Evolutionary conservation across 805 yeast genomes (phyloP).

Genomic region (Scheffersomyces ergatensis): DNA sequence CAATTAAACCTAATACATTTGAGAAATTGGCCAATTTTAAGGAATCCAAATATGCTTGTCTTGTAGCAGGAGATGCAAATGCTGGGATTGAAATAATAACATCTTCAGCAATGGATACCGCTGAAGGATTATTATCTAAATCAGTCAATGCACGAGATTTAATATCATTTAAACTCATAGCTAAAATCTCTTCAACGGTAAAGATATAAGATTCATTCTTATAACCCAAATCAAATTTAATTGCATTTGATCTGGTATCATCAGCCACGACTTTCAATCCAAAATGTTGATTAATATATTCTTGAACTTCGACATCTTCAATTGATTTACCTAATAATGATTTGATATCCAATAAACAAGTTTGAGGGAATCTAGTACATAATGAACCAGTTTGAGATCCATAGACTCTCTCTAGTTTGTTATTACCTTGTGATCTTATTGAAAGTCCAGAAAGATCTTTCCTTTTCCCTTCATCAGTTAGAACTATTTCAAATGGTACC

Average conservation of each 20-base stretch:
- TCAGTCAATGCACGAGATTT: slow-evolving; percentile 60
- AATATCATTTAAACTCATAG: slow-evolving; percentile 75
- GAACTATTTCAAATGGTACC: slow-evolving; percentile 79
- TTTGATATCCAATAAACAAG: slow-evolving; percentile 67
- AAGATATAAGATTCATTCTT: slow-evolving; percentile 26
- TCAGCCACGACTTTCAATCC: slow-evolving; percentile 51
- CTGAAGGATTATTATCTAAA: slow-evolving; percentile 52
- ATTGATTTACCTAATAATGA: slow-evolving; percentile 63
- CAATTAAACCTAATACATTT: slow-evolving; percentile 65
- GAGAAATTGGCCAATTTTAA: slow-evolving; percentile 64
- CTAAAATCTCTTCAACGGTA: slow-evolving; percentile 73
- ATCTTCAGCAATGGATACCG: slow-evolving; percentile 53
- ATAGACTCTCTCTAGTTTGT: slow-evolving; percentile 64
- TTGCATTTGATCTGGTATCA: slow-evolving; percentile 41
- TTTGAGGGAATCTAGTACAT: slow-evolving; percentile 70
- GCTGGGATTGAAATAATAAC: slow-evolving; percentile 79
- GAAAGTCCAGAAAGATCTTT: slow-evolving; percentile 83
- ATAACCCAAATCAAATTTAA: slow-evolving; percentile 51
- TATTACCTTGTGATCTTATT: slow-evolving; percentile 39
- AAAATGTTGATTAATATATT: slow-evolving; percentile 55
- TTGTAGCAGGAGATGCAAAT: slow-evolving; percentile 59
- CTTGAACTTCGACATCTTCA: slow-evolving; percentile 44
- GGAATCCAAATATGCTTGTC: slow-evolving; percentile 70
- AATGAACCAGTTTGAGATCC: slow-evolving; percentile 74
- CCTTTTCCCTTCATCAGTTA: slow-evolving; percentile 88